A percentile compares a stretch with the other conserved stretches of the same genome.
Conservation (phyloP, 208 protist species). For the Crithidia fasciculata region DNA sequence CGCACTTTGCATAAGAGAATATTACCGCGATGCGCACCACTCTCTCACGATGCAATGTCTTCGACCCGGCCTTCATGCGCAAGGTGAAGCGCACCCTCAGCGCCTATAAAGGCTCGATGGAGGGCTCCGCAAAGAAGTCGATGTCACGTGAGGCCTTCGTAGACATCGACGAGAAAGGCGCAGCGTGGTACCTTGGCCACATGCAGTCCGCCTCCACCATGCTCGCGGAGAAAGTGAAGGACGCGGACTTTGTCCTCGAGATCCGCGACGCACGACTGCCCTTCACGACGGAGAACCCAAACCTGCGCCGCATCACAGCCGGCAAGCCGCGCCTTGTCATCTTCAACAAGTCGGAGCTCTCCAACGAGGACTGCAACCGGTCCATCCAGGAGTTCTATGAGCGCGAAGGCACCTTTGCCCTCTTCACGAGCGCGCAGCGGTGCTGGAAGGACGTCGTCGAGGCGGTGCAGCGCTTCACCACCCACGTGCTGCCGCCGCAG, state of each 20-base stretch:
- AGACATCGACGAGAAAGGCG: slow-evolving; percentile 85
- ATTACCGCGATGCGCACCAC: slow-evolving; percentile 43
- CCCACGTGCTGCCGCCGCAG: slow-evolving; percentile 67
- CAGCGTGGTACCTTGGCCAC: slow-evolving; percentile 91
- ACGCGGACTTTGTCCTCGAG: slow-evolving; percentile 92
- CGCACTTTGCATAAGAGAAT: too few relatives aligned
- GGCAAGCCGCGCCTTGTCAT: slow-evolving; percentile 83
- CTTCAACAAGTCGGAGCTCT: slow-evolving; percentile 93
- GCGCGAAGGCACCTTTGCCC: slow-evolving; percentile 54
- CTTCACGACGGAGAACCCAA: slow-evolving; percentile 88
- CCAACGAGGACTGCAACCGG: slow-evolving; percentile 87
- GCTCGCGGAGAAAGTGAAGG: slow-evolving; percentile 74
- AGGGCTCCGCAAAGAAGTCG: slow-evolving; percentile 53
- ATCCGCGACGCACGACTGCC: slow-evolving; percentile 92
- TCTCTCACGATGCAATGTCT: slow-evolving; percentile 63
- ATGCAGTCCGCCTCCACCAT: slow-evolving; percentile 72
- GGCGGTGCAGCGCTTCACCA: slow-evolving; percentile 80
- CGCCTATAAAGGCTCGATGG: slow-evolving; percentile 78
- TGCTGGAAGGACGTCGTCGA: slow-evolving; percentile 85
- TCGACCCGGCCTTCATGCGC: slow-evolving; percentile 89
- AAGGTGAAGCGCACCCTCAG: slow-evolving; percentile 84
- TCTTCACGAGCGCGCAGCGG: slow-evolving; percentile 85
- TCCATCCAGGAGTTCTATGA: slow-evolving; percentile 87
- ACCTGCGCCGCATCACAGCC: slow-evolving; percentile 60
- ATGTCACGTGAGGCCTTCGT: slow-evolving; percentile 88